Conservation (phyloP, 164 flowering plant genomes). For the Cinnamomum chago region DNA sequence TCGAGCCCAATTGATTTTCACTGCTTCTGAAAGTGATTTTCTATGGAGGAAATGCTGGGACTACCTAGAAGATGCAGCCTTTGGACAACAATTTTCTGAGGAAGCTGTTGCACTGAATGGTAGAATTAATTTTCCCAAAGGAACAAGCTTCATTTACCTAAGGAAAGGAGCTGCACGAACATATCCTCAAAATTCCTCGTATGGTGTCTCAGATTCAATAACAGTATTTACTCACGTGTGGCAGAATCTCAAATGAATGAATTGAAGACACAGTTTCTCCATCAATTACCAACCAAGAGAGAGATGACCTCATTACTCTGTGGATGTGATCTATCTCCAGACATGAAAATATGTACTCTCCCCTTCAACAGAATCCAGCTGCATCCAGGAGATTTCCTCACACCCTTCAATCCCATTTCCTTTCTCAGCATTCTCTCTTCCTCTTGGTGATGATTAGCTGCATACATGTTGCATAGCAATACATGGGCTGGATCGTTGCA, state of each 20-base stretch:
- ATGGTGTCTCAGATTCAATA: too few species aligned
- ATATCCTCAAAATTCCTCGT: too few species aligned
- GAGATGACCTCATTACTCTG: constrained; percentile 18
- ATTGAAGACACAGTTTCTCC: not conserved
- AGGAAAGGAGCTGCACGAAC: too few species aligned
- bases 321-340: constrained; percentile 39
- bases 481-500: constrained; percentile 50
- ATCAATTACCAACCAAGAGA: constrained; percentile 4
- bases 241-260: not conserved
- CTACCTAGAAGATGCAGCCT: too few species aligned
- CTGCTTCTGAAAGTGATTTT: too few species aligned
- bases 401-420: constrained; percentile 51
- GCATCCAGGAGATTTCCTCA: constrained; percentile 53
- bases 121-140: too few species aligned
- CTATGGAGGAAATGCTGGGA: too few species aligned
- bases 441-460: constrained; percentile 25
- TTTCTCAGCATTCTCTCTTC: constrained; percentile 42
- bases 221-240: not conserved
- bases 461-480: constrained; percentile 43
- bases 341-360: constrained; percentile 31
- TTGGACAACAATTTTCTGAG: too few species aligned
- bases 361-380: constrained; percentile 54
- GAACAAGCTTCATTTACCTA: too few species aligned
- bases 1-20: too few species aligned
- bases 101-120: too few species aligned